A percentile compares a stretch with the other conserved stretches of the same genome.
These are phyloP conservation scores for Primulina tabacum DNA, from an alignment of 257 asterid species.

Conservation along the genomic window DNA sequence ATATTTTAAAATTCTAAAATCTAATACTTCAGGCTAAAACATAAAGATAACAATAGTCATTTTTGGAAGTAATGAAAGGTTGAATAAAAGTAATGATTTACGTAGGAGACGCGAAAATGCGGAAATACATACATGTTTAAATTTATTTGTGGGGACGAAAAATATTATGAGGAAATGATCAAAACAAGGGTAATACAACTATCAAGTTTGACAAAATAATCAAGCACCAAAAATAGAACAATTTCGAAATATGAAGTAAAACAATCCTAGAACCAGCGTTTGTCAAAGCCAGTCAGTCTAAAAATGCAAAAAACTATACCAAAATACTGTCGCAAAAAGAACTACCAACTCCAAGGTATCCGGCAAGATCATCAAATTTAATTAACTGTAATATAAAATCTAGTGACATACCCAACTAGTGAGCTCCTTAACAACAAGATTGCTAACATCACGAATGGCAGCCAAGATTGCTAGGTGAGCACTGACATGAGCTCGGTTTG, in stretches of 20 bases:
- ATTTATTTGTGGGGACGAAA: not conserved
- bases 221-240: not conserved
- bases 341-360: constrained; percentile 2
- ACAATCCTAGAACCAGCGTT: not conserved
- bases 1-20: not conserved
- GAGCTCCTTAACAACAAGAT: constrained; percentile 95
- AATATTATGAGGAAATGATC: not conserved
- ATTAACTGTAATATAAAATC: constrained; percentile 1
- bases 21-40: not conserved
- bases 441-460: constrained; percentile 92
- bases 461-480: constrained; percentile 84
- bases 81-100: not conserved
- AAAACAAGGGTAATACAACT: not conserved
- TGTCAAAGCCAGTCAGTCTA: not conserved
- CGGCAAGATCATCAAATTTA: constrained; percentile 7
- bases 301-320: not conserved
- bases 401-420: constrained; percentile 87
- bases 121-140: not conserved
- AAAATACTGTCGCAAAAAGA: too few species aligned
- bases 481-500: constrained; percentile 60
- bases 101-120: too few species aligned
- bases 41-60: not conserved
- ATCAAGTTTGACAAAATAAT: not conserved
- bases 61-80: not conserved
- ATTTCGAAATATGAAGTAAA: not conserved